phyloP scores from a whole-genome alignment of 148 eudicot genomes.

The Polygonum aviculare region DNA sequence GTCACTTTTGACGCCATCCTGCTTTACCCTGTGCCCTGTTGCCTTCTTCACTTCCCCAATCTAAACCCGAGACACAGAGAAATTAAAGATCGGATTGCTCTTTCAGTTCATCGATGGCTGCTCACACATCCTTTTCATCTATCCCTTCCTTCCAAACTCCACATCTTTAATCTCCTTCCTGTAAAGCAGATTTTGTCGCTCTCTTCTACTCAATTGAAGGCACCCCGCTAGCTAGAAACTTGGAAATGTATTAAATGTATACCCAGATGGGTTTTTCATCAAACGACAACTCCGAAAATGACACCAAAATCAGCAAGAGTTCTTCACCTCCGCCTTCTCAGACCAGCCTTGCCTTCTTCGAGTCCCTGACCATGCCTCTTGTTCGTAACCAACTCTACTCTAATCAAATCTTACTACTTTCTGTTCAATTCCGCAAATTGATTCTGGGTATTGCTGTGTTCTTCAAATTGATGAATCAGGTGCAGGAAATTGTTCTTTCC shows the following conservation, averaged over 20 bases:
- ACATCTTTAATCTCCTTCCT: background rate
- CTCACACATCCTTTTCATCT: background rate
- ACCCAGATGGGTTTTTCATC: background rate
- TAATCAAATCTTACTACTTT: too few species aligned
- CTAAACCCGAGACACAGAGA: background rate
- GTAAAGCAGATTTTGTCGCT: background rate
- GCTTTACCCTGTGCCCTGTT: background rate
- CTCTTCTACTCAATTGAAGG: background rate
- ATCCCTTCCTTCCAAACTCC: background rate
- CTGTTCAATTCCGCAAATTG: background rate
- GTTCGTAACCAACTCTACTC: slow-evolving; percentile 24
- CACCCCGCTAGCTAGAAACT: background rate
- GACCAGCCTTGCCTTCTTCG: slow-evolving; percentile 51
- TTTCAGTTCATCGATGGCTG: background rate
- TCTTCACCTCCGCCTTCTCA: slow-evolving; percentile 11
- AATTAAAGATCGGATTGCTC: background rate
- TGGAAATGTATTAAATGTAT: background rate
- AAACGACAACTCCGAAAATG: background rate
- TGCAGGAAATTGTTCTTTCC: slow-evolving; percentile 60
- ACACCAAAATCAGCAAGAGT: background rate
- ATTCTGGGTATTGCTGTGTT: background rate
- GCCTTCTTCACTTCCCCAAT: background rate
- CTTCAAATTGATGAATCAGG: slow-evolving; percentile 20
- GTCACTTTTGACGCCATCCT: background rate
- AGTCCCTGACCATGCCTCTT: slow-evolving; percentile 58